These are phyloP conservation scores for Glomus cerebriforme DNA, from an alignment of 192 early-diverging fungal species.

Conservation along the genomic window DNA sequence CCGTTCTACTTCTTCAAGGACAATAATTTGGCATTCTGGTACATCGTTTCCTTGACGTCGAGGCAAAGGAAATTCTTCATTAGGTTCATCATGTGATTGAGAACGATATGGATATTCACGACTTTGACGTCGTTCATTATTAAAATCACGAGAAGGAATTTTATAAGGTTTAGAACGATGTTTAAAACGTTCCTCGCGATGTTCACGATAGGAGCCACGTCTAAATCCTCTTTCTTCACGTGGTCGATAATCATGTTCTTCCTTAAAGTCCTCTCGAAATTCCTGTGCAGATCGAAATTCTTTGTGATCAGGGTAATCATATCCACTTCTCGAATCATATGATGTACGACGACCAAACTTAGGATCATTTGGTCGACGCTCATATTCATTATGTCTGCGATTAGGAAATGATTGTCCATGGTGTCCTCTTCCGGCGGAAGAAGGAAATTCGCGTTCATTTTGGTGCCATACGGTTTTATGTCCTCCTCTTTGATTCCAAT, in stretches of 20 bases:
- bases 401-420: constrained; percentile 18
- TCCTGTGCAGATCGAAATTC: constrained; percentile 9
- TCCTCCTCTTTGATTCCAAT: constrained; percentile 25
- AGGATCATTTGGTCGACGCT: constrained; percentile 25
- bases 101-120: constrained; percentile 28
- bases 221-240: constrained; percentile 24
- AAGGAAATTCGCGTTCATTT: constrained; percentile 16
- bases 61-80: constrained; percentile 38
- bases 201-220: constrained; percentile 24
- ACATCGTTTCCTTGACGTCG: constrained; percentile 32
- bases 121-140: constrained; percentile 26
- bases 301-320: constrained; percentile 19
- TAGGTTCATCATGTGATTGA: constrained; percentile 24
- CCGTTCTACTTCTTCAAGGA: constrained; percentile 34
- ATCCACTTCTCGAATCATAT: constrained; percentile 24
- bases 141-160: constrained; percentile 27
- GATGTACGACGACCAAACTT: constrained; percentile 29
- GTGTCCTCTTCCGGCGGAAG: constrained; percentile 1
- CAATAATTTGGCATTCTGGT: constrained; percentile 37
- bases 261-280: constrained; percentile 15
- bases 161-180: constrained; percentile 30
- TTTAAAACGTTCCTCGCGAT: constrained; percentile 24
- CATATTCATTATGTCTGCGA: constrained; percentile 29
- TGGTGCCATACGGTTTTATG: constrained; percentile 25
- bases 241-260: not conserved